Evolutionary conservation across 345 rosid genomes (phyloP).

Genomic region (Syzygium oleosum): DNA sequence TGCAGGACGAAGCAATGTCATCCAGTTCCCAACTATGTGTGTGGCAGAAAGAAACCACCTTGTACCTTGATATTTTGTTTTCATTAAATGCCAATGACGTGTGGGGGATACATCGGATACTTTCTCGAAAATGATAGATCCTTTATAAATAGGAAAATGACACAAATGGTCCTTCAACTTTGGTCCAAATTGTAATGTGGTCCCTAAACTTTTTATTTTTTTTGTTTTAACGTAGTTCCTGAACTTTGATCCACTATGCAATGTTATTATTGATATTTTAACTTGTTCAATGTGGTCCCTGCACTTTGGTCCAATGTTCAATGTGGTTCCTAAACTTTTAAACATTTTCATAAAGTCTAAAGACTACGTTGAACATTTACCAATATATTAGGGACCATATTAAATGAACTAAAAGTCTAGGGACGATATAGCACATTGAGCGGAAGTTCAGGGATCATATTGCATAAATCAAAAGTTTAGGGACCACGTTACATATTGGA

Average conservation of each 20-base stretch:
- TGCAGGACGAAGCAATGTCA: background rate
- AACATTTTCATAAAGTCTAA: background rate
- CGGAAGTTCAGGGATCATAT: background rate
- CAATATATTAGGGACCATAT: background rate
- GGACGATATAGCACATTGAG: background rate
- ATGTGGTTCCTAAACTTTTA: too few relatives aligned
- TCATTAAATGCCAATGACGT: background rate
- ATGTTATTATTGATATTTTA: background rate
- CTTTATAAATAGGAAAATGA: background rate
- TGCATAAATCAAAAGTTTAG: background rate
- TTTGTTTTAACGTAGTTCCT: background rate
- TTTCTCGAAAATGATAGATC: background rate
- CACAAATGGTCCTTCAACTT: background rate
- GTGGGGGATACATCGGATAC: background rate
- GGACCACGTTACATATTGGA: background rate
- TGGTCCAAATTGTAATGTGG: background rate
- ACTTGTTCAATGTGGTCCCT: background rate
- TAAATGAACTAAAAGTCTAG: background rate
- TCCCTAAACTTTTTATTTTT: background rate
- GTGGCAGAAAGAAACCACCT: background rate
- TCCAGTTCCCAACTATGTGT: background rate
- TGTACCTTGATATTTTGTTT: background rate
- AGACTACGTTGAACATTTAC: background rate
- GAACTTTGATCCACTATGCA: background rate
- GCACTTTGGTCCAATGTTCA: too few relatives aligned